phyloP scores from a whole-genome alignment of 805 yeast genomes.

The Metschnikowia lachancei region DNA sequence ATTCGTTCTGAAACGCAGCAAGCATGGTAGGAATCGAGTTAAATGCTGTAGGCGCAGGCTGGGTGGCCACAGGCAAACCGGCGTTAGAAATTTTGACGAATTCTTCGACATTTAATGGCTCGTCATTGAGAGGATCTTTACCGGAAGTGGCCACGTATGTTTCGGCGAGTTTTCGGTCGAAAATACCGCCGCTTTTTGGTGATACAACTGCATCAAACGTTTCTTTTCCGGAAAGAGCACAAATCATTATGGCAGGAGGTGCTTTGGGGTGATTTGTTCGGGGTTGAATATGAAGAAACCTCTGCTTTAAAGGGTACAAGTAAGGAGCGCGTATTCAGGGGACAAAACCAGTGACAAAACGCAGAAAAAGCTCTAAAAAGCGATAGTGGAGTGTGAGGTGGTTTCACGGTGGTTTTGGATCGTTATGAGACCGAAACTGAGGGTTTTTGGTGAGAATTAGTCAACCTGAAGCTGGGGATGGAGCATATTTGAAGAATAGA shows the following conservation, averaged over 20 bases:
- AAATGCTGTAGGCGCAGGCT: slow-evolving; percentile 41
- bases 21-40: slow-evolving; percentile 78
- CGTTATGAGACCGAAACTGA: too few relatives aligned
- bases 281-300: too few relatives aligned
- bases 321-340: too few relatives aligned
- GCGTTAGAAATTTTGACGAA: slow-evolving; percentile 39
- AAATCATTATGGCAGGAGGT: slow-evolving; percentile 18
- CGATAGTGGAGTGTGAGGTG: too few relatives aligned
- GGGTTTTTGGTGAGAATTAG: too few relatives aligned
- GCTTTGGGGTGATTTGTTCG: not conserved
- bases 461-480: too few relatives aligned
- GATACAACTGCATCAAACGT: slow-evolving; percentile 75
- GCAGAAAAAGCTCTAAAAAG: too few relatives aligned
- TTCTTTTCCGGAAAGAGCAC: slow-evolving; percentile 62
- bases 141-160: slow-evolving; percentile 63
- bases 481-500: too few relatives aligned
- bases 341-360: too few relatives aligned
- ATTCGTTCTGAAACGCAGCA: slow-evolving; percentile 77
- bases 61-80: slow-evolving; percentile 11
- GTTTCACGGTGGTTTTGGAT: too few relatives aligned
- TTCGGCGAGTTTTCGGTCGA: slow-evolving; percentile 60
- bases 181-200: slow-evolving; percentile 64
- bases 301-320: too few relatives aligned
- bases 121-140: slow-evolving; percentile 73
- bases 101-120: slow-evolving; percentile 57